Evolutionary conservation across 2,329 filamentous ascomycete genomes (phyloP), one percentile per base, ranked within the genome.

Genomic region (Knufia petricola): DNA sequence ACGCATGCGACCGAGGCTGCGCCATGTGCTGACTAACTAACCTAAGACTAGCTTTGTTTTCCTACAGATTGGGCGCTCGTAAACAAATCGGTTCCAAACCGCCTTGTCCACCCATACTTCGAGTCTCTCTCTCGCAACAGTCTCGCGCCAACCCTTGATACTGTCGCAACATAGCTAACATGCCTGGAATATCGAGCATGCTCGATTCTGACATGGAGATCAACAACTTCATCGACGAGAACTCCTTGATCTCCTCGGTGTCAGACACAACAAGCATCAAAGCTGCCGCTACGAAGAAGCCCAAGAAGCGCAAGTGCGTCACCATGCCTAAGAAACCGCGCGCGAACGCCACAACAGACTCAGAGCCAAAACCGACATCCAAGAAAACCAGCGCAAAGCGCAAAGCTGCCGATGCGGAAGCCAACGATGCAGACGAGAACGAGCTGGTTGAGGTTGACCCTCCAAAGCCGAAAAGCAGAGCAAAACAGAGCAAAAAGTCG

Each of bases 151-250:
- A 31, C 21, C 3, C 17, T 20, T 8, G 15, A 8, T 32, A 9
- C 42, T 20, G 26, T 31, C 20, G 15, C 37, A 28, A 15, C 26
- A 26, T 23, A 31, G 17, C 30, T 42, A 50, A 34, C 7, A 59
- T 59, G 57, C 54, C 28, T 69, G 67, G 47, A 54, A 56, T 75
- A 13, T 71, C 72, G 28, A 67, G 65, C 8, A 56, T 75, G 19
- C 58, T 73, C 8, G 71, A 70, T 41, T 73, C 70, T 12, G 72
- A 76, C 32, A 64, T 64, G 52, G 68, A 71, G 30, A 66, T 69
- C 46, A 54, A 61, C 50, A 58, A 63, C 52, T 52, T 63, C n/a
- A 58, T 60, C 48, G 58, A 58, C 31, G 61, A 62, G 46, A 59
- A 60, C 49, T 61, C 60, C 21, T 56, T 58, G 28, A 53, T 59